Conservation (phyloP, 805 yeast genomes). For the Saturnispora serradocipensis region DNA sequence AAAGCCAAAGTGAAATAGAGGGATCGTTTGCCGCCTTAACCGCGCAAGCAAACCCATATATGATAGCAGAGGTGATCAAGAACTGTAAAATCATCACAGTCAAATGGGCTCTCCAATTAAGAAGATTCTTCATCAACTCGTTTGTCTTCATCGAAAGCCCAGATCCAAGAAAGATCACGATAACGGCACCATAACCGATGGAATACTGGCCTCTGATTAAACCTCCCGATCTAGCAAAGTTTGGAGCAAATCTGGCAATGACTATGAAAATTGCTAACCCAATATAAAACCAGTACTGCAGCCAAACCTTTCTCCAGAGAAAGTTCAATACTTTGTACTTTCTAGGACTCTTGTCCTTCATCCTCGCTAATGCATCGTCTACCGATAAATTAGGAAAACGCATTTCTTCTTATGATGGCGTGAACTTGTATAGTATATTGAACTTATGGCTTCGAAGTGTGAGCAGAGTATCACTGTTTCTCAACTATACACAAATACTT, state of each 20-base stretch:
- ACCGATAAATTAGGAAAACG: constrained; percentile 6
- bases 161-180: constrained; percentile 70
- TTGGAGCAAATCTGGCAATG: constrained; percentile 69
- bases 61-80: constrained; percentile 38
- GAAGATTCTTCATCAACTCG: constrained; percentile 50
- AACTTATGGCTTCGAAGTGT: neutral
- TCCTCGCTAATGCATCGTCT: constrained; percentile 4
- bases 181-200: constrained; percentile 81
- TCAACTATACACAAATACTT: no score
- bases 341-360: constrained; percentile 10
- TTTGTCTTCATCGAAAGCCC: constrained; percentile 70
- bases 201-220: constrained; percentile 63
- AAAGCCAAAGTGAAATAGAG: constrained; percentile 63
- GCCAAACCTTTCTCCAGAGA: constrained; percentile 13
- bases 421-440: neutral
- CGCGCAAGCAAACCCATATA: constrained; percentile 66
- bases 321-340: constrained; percentile 6
- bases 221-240: constrained; percentile 80
- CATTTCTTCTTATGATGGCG: neutral
- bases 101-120: constrained; percentile 76
- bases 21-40: constrained; percentile 49
- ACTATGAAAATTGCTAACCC: constrained; percentile 64
- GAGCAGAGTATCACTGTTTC: neutral
- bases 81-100: constrained; percentile 62
- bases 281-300: constrained; percentile 68